phyloP scores from a whole-genome alignment of 1,284 basidiomycete species.

The Phellinidium pouzarii region DNA sequence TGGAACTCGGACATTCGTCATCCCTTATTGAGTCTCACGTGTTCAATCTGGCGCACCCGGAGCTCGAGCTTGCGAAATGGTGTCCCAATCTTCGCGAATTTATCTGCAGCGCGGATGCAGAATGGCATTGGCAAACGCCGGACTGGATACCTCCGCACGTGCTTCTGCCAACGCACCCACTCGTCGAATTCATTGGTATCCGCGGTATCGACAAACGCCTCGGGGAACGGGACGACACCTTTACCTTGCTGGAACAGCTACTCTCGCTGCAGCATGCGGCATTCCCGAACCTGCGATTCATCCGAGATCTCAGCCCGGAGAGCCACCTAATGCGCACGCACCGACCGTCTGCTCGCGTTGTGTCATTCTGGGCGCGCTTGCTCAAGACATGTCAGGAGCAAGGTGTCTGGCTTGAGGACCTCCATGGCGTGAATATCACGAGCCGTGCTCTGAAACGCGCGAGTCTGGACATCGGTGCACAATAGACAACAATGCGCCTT shows the following conservation, averaged over 20 bases:
- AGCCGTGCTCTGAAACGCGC: conserved; percentile 16
- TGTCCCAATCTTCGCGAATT: conserved; percentile 61
- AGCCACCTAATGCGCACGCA: conserved; percentile 28
- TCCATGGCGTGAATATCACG: conserved; percentile 31
- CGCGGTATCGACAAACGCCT: conserved; percentile 62
- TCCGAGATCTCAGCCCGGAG: conserved; percentile 48
- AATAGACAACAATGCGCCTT: neutral
- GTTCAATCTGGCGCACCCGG: conserved; percentile 28
- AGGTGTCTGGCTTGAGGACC: conserved; percentile 53
- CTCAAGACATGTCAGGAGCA: conserved; percentile 39
- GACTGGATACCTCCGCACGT: conserved; percentile 77
- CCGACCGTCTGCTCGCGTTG: conserved; percentile 29
- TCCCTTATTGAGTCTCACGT: conserved; percentile 55
- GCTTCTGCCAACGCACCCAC: conserved; percentile 55
- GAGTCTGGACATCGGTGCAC: conserved; percentile 12
- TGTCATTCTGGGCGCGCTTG: conserved; percentile 46
- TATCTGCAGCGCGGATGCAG: conserved; percentile 66
- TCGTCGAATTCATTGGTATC: conserved; percentile 60
- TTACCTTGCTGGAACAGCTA: conserved; percentile 59
- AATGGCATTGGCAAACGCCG: conserved; percentile 71
- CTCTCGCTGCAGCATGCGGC: conserved; percentile 51
- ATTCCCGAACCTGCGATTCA: conserved; percentile 54
- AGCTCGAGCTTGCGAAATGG: conserved; percentile 49
- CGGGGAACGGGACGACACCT: conserved; percentile 46
- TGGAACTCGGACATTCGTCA: conserved; percentile 65